Base-by-base conservation (phyloP, 2,329 filamentous ascomycete genomes). In the Ascosphaera aggregata region DNA sequence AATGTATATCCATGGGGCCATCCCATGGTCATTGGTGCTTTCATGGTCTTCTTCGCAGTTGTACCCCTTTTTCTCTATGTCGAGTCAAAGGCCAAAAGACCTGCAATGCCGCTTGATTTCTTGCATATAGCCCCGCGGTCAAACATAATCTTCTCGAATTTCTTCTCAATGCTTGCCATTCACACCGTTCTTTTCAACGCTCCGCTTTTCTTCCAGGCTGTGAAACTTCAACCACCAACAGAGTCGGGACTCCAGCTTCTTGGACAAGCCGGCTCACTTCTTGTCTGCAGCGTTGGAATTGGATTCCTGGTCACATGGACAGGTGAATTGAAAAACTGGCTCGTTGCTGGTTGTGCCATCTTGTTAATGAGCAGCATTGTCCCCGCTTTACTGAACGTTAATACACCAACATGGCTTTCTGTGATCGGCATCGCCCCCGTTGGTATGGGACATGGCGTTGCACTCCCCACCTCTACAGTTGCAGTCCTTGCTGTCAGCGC, bases 121-220 rank as follows among this genome's bases (percentile, higher is more conserved):
- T 51, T 69, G 19, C 59, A 56, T 18, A 59, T 56, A 38, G 49
- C 56, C 20, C 65, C 65, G 2, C 57, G 63, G 2, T 61, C 61
- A 4, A 63, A 57, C 42, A 52, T 68, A 1, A 60, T 67, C 35
- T 64, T 66, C 45, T 60, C 60, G 41, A 67, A 66, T 44, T 67
- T 67, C 47, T 65, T 67, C 43, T 60, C 60, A 0, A 51, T 57
- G 4, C 53, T 67, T 13, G 60, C 62, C 1, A 54, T 65, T 42
- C 64, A 67, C 43, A 64, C 63, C 2, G 69, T 78, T 45, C 59
- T 79, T 13, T 80, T 80, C 56, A 75, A 76, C 48, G 71, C 71
- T 4, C 79, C 79, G 1, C 61, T 85, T 5, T 85, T 76, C 59
- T 84, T 80, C 57, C 77, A 81, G 51, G 76, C 73, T 30, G 76